Evolutionary conservation across 1,139 yeast species (phyloP).

Genomic region (Debaryomycetaceae sp.): DNA sequence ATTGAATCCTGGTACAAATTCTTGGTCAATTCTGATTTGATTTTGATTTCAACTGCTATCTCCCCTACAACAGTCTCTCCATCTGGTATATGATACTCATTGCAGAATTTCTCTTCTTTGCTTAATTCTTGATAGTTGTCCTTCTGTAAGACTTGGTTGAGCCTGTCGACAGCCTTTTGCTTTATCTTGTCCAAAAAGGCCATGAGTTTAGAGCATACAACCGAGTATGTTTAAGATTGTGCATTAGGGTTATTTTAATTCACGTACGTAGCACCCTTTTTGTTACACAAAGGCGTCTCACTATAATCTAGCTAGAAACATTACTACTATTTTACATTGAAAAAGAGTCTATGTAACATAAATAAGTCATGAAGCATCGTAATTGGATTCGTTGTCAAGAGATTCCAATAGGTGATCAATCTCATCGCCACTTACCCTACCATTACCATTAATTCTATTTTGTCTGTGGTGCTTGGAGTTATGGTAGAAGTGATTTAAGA

Average conservation of each 20-base stretch:
- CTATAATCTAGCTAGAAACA: no score
- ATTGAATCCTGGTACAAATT: slow-evolving; percentile 26
- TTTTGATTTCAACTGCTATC: slow-evolving; percentile 64
- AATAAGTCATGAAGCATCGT: background rate
- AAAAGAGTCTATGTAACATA: no score
- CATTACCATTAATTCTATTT: background rate
- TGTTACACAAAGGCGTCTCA: background rate
- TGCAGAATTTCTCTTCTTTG: slow-evolving; percentile 67
- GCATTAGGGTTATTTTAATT: background rate
- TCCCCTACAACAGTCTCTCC: slow-evolving; percentile 65
- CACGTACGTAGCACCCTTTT: background rate
- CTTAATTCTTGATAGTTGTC: slow-evolving; percentile 36
- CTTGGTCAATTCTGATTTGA: slow-evolving; percentile 35
- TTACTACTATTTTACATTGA: no score
- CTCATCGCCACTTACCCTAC: background rate
- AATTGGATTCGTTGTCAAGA: background rate
- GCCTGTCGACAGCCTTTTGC: slow-evolving; percentile 44
- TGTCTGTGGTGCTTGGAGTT: background rate
- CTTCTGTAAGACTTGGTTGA: slow-evolving; percentile 41
- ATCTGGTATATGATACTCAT: slow-evolving; percentile 66
- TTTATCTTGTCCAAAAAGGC: slow-evolving; percentile 49
- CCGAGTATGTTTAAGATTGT: background rate
- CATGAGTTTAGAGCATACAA: slow-evolving; percentile 23
- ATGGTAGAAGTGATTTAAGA: background rate
- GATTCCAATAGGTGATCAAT: background rate